These are phyloP conservation scores for Heliamphora pulchella DNA, from an alignment of 179 eudicot species.

Conservation along the genomic window DNA sequence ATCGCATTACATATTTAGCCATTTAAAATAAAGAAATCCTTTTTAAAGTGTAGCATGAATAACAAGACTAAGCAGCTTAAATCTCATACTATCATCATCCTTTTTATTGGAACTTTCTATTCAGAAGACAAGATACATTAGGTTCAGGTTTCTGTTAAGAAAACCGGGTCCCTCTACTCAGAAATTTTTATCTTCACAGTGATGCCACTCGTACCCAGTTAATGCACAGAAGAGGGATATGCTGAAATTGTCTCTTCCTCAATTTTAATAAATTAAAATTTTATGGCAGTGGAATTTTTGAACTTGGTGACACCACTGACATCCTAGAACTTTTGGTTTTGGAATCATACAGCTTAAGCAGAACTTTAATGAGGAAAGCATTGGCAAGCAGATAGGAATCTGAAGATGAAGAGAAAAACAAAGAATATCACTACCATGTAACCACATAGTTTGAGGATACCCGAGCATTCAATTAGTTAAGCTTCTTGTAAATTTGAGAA, in stretches of 20 bases:
- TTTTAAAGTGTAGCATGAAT: neutral
- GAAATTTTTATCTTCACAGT: neutral
- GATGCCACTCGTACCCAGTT: neutral
- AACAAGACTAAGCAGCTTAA: neutral
- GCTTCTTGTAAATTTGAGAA: no score
- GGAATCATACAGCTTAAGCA: neutral
- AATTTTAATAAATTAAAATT: neutral
- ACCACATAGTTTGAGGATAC: no score
- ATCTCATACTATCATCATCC: neutral
- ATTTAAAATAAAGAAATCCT: neutral
- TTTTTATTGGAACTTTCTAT: neutral
- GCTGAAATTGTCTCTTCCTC: neutral
- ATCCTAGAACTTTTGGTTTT: neutral
- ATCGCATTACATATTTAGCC: neutral
- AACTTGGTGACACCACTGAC: no score
- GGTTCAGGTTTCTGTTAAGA: slow-evolving; percentile 1
- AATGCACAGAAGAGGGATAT: neutral
- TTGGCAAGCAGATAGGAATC: neutral
- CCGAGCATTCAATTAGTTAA: no score
- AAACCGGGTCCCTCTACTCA: neutral
- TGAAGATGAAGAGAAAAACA: no score
- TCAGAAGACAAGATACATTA: slow-evolving; percentile 5
- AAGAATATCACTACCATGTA: no score
- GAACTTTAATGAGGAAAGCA: neutral
- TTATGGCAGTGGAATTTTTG: neutral